Conservation (phyloP, 192 early-diverging fungal species). For the Chytriomyces sp. region DNA sequence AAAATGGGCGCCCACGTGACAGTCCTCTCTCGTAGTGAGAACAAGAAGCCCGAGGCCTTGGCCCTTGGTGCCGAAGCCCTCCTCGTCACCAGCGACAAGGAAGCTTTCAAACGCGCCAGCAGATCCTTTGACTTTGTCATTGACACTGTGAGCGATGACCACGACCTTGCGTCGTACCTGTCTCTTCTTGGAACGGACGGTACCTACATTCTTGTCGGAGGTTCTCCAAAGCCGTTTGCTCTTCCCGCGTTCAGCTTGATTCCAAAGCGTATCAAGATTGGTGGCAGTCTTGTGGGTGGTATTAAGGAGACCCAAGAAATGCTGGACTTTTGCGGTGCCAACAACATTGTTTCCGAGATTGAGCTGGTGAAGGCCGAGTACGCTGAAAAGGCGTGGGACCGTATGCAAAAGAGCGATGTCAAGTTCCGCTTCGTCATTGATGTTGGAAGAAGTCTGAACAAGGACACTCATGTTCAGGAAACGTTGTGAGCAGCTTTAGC, state of each 20-base stretch:
- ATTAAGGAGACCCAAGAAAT: slow-evolving; percentile 40
- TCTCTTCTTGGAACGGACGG: slow-evolving; percentile 38
- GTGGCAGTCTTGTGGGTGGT: slow-evolving; percentile 32
- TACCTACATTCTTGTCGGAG: slow-evolving; percentile 41
- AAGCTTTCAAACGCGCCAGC: slow-evolving; percentile 23
- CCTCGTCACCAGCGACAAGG: slow-evolving; percentile 27
- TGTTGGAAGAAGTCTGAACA: slow-evolving; percentile 8
- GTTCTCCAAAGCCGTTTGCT: slow-evolving; percentile 23
- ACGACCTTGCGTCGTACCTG: slow-evolving; percentile 20
- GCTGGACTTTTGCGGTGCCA: slow-evolving; percentile 32
- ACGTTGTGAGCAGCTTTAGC: too few relatives aligned
- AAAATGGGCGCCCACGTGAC: slow-evolving; percentile 34
- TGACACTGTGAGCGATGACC: slow-evolving; percentile 30
- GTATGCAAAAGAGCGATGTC: slow-evolving; percentile 35
- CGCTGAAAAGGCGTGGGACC: slow-evolving; percentile 31
- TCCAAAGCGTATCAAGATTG: slow-evolving; percentile 22
- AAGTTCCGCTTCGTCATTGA: slow-evolving; percentile 39
- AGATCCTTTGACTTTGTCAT: slow-evolving; percentile 35
- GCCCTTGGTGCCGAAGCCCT: slow-evolving; percentile 30
- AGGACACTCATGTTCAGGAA: slow-evolving; percentile 18
- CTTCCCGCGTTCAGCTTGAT: slow-evolving; percentile 34
- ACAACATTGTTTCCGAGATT: slow-evolving; percentile 25
- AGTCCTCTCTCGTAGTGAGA: slow-evolving; percentile 34
- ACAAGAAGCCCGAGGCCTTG: slow-evolving; percentile 27
- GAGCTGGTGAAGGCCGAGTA: slow-evolving; percentile 26